These are phyloP conservation scores for Exutisphaerella laricina DNA, from an alignment of 2,329 filamentous ascomycete species.

Conservation along the genomic window DNA sequence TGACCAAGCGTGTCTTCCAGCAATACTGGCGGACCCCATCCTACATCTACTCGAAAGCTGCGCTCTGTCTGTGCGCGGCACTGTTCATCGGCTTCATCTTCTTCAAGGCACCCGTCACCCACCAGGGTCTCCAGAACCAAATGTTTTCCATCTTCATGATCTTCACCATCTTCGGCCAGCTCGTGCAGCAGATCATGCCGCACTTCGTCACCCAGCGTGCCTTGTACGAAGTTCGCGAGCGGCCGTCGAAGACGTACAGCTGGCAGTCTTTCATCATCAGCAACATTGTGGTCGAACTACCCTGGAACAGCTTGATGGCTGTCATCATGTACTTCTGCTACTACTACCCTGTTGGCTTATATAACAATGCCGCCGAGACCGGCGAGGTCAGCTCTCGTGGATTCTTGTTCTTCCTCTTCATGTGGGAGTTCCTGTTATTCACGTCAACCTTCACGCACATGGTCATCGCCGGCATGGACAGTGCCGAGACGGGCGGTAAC, in stretches of 20 bases:
- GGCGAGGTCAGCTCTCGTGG: slow-evolving; percentile 63
- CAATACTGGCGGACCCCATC: slow-evolving; percentile 88
- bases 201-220: slow-evolving; percentile 77
- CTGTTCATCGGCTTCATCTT: slow-evolving; percentile 79
- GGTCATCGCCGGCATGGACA: slow-evolving; percentile 68
- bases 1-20: slow-evolving; percentile 71
- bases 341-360: slow-evolving; percentile 81
- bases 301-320: slow-evolving; percentile 73
- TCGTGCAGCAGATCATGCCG: slow-evolving; percentile 77
- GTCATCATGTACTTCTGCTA: slow-evolving; percentile 73
- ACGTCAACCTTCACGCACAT: slow-evolving; percentile 73
- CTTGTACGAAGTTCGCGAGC: slow-evolving; percentile 78
- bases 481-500: slow-evolving; percentile 69
- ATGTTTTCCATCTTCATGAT: slow-evolving; percentile 84
- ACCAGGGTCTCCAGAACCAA: slow-evolving; percentile 77
- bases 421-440: slow-evolving; percentile 64
- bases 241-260: slow-evolving; percentile 75
- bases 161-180: slow-evolving; percentile 70
- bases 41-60: slow-evolving; percentile 80
- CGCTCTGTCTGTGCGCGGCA: slow-evolving; percentile 59
- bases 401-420: slow-evolving; percentile 70
- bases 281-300: slow-evolving; percentile 77
- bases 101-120: slow-evolving; percentile 55
- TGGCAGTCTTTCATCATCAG: slow-evolving; percentile 82
- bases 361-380: slow-evolving; percentile 57